phyloP scores from a whole-genome alignment of 148 eudicot species.

The Heliamphora exappendiculata region DNA sequence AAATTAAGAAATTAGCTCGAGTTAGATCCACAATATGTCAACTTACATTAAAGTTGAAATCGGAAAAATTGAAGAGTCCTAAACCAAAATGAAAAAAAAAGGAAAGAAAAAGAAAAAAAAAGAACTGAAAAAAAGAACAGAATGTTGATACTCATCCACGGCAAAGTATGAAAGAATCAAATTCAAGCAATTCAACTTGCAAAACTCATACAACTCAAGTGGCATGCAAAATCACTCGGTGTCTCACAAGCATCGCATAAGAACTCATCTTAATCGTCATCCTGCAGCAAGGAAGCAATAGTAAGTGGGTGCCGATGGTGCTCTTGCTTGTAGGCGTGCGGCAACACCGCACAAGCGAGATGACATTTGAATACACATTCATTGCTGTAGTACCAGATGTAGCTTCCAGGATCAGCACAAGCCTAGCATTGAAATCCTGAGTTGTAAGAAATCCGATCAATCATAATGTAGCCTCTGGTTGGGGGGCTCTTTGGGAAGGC shows the following conservation, averaged over 20 bases:
- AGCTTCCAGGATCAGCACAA: not conserved
- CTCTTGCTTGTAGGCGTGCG: not conserved
- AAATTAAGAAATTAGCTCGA: too few relatives aligned
- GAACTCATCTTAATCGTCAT: not conserved
- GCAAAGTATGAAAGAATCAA: too few relatives aligned
- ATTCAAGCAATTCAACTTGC: too few relatives aligned
- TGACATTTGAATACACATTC: slow-evolving; percentile 6
- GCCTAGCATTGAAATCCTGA: not conserved
- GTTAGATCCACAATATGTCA: too few relatives aligned
- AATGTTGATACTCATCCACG: too few relatives aligned
- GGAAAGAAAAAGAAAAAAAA: too few relatives aligned
- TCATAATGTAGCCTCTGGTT: not conserved
- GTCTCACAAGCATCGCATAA: slow-evolving; percentile 8
- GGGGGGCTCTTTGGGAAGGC: too few relatives aligned
- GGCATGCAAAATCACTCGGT: not conserved
- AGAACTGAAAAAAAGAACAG: too few relatives aligned
- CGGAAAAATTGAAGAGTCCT: too few relatives aligned
- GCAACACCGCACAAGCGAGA: slow-evolving; percentile 1
- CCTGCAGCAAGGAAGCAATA: not conserved
- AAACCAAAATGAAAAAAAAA: too few relatives aligned
- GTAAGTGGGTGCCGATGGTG: slow-evolving; percentile 1
- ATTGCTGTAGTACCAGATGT: not conserved
- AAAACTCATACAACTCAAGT: too few relatives aligned
- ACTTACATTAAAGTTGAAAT: too few relatives aligned
- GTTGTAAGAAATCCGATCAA: not conserved